Base-by-base conservation (phyloP, 371 early-diverging fungal genomes). In the Homolaphlyctis polyrhiza region DNA sequence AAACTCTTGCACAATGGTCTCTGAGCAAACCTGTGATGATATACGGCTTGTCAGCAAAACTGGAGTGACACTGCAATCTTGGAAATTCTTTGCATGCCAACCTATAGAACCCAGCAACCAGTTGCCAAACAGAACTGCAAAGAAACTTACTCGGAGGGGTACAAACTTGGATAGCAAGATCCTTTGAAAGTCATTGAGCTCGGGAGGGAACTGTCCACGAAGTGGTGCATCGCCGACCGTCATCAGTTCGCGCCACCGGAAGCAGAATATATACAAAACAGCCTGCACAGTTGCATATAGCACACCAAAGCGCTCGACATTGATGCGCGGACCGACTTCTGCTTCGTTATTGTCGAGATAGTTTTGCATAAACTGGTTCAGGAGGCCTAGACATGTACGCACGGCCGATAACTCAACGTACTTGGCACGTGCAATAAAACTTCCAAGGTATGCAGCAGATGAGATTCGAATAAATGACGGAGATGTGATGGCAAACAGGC, bases 231-330 rank as follows among this genome's bases (percentile, higher is more conserved):
- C 66, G 62, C 48, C 57, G 11, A n/a, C 30, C 48, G 58, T 70
- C 63, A 86, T 74, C 48, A 91, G 73, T 58, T 91, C 88, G 43
- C 85, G 82, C 93, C 94, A 94, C n/a, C 94, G 86, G 80, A 92
- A 96, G 71, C 94, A 95, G 57, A 95, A 95, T 8, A 94, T 85
- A 69, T 96, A 97, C 68, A 97, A 78, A 47, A 90, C 70, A 0
- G 94, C 91, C 69, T 96, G 96, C 8, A 91, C 86, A n/a, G 85
- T 87, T 0, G 91, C 83, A 67, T 95, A 96, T 63, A 97, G 94
- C 39, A 70, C 70, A 18, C 68, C 63, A 54, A 43, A 67, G 28
- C 66, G 60, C 2, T 66, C 60, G 8, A 63, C 58, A 34, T 74
- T 66, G 34, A 64, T 58, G 25, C 66, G 49, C 13, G 30, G 25